A percentile compares a stretch with the other conserved stretches of the same genome.
phyloP scores from a whole-genome alignment of 148 eudicot genomes.

The Rhododendron kiyosumense region DNA sequence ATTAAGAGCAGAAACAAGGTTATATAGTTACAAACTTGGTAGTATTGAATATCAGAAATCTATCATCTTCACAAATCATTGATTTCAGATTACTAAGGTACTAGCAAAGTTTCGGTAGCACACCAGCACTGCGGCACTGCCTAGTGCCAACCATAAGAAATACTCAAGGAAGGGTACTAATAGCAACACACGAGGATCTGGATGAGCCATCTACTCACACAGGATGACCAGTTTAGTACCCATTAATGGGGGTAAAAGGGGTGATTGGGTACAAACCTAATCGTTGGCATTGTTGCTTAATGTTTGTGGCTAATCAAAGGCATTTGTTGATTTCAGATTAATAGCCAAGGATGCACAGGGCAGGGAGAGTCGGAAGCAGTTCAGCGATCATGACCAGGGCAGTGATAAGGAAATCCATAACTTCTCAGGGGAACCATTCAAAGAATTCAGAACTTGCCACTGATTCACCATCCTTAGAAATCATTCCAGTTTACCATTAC shows the following conservation, averaged over 20 bases:
- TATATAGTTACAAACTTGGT: not conserved
- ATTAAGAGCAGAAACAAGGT: not conserved
- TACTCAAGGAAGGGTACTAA: not conserved
- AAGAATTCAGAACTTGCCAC: not conserved
- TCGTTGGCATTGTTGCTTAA: not conserved
- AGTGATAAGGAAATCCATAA: not conserved
- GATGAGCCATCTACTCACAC: not conserved
- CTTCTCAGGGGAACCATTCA: not conserved
- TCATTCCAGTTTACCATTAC: not conserved
- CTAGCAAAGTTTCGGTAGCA: not conserved
- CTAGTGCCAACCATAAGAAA: no score
- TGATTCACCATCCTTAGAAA: not conserved
- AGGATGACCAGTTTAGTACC: not conserved
- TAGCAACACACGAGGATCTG: not conserved
- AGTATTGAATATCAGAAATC: not conserved
- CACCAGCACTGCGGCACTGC: no score
- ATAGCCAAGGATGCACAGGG: not conserved
- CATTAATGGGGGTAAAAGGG: not conserved
- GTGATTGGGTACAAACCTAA: not conserved
- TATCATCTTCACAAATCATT: not conserved
- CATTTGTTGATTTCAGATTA: not conserved
- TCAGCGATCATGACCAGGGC: not conserved
- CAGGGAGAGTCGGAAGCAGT: not conserved
- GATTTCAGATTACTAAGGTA: not conserved
- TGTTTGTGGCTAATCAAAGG: not conserved